Base-by-base conservation (phyloP, 1,139 yeast genomes). In the Geotrichum aggregatum region DNA sequence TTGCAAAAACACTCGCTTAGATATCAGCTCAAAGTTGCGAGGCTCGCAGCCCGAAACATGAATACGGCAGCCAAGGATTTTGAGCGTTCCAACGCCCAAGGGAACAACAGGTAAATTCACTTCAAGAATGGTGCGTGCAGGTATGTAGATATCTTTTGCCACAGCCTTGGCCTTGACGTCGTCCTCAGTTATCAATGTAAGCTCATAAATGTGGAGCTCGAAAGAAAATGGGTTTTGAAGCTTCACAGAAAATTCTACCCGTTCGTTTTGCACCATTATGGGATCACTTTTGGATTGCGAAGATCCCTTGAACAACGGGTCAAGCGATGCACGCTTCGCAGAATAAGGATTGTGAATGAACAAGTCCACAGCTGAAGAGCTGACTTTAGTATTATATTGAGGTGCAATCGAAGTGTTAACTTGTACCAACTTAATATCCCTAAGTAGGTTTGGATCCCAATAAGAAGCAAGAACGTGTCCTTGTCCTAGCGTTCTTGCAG, bases 201-300 rank as follows among this genome's bases (percentile, higher is more conserved):
- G 65, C 46, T 80, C 80, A 33, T 73, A 72, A 3, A 92, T 71
- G 44, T 81, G 84, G 10, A 91, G 69, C 47, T 84, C 88, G 66
- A 87, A 88, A 10, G 80, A 78, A 68, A 82, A 88, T 1, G 96
- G 96, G 63, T 92, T 92, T 62, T 86, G 92, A 8, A 92, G 63
- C 1, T 75, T 72, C 0, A 87, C 71, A 18, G 73, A 67, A 30
- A 84, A 61, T 45, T 64, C 68, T 1, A 58, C 59, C 19, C 63
- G 53, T 47, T 64, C 68, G 31, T 60, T 58, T 47, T 63, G 62
- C 1, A 65, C 67, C 47, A 65, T 45, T 1, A 56, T 54, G 1
- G 55, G 50, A 18, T 22, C 41, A 14, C 21, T 44, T 16, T 33
- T 28, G 53, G 30, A 45, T 19, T 28, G 44, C 35, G 19, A 44